A percentile compares a stretch with the other conserved stretches of the same genome.
Conservation (phyloP, 78 protist species). For the Dictyostelium capitatum region DNA sequence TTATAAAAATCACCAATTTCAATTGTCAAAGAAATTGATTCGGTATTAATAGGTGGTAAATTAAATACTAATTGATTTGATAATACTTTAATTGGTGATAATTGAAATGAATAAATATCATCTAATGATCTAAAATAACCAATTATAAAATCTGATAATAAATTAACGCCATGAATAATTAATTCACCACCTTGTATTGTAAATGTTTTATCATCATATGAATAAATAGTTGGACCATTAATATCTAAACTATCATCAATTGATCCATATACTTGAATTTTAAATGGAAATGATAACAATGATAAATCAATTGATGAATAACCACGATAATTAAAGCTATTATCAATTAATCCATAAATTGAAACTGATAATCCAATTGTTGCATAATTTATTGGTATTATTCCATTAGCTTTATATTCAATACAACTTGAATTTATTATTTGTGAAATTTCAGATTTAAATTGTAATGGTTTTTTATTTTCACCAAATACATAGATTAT, state of each 20-base stretch:
- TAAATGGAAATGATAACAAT: background rate
- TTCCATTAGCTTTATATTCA: background rate
- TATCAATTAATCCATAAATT: constrained; percentile 2
- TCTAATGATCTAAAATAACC: constrained; percentile 1
- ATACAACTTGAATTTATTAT: background rate
- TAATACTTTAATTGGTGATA: background rate
- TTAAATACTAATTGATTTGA: background rate
- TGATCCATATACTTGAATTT: background rate
- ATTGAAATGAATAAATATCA: background rate
- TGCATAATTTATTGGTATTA: constrained; percentile 3
- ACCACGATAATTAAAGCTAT: background rate
- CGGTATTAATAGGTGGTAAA: background rate
- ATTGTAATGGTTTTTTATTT: background rate
- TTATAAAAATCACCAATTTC: background rate
- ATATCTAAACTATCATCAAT: background rate
- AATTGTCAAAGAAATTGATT: background rate
- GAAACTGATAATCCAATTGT: background rate
- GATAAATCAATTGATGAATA: constrained; percentile 5
- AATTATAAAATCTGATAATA: constrained; percentile 6
- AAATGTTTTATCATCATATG: constrained; percentile 5
- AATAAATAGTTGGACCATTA: background rate
- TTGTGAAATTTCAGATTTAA: background rate
- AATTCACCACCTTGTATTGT: constrained; percentile 6
- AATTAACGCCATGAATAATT: background rate
- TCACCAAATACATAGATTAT: background rate